phyloP scores from a whole-genome alignment of 2,329 filamentous ascomycete species.

The Phaeosphaeriaceae sp. region DNA sequence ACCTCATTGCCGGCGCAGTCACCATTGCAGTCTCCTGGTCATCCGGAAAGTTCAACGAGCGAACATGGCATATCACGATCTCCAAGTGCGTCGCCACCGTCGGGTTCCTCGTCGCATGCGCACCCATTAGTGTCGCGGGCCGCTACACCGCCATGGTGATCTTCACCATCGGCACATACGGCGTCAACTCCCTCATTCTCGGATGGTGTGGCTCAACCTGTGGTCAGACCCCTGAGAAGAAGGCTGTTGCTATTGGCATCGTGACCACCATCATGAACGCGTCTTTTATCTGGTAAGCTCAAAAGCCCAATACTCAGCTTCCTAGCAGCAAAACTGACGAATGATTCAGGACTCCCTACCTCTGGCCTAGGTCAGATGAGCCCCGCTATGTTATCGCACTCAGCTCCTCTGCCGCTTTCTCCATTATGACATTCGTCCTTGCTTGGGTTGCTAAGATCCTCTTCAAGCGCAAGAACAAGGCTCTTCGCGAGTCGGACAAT shows the following conservation, averaged over 20 bases:
- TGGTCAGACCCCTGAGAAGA: slow-evolving; percentile 57
- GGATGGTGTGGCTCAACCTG: slow-evolving; percentile 56
- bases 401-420: slow-evolving; percentile 42
- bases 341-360: slow-evolving; percentile 38
- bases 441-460: slow-evolving; percentile 44
- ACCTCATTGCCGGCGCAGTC: slow-evolving; percentile 34
- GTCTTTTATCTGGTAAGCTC: slow-evolving; percentile 49
- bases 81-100: slow-evolving; percentile 50
- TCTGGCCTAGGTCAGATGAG: slow-evolving; percentile 42
- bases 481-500: slow-evolving; percentile 32
- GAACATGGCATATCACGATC: slow-evolving; percentile 52
- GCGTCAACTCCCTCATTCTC: slow-evolving; percentile 53
- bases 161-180: slow-evolving; percentile 47
- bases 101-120: slow-evolving; percentile 49
- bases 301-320: not conserved
- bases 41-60: slow-evolving; percentile 50
- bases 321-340: slow-evolving; percentile 5
- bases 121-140: slow-evolving; percentile 46
- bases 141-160: slow-evolving; percentile 42
- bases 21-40: slow-evolving; percentile 45
- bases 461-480: slow-evolving; percentile 43
- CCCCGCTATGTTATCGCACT: slow-evolving; percentile 43
- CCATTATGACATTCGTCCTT: slow-evolving; percentile 35
- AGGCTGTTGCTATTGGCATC: slow-evolving; percentile 54
- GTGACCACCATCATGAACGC: slow-evolving; percentile 55